Evolutionary conservation across 78 protist species (phyloP), one percentile per base, ranked within the genome.

Genomic region (Dictyostelium brefeldianum): DNA sequence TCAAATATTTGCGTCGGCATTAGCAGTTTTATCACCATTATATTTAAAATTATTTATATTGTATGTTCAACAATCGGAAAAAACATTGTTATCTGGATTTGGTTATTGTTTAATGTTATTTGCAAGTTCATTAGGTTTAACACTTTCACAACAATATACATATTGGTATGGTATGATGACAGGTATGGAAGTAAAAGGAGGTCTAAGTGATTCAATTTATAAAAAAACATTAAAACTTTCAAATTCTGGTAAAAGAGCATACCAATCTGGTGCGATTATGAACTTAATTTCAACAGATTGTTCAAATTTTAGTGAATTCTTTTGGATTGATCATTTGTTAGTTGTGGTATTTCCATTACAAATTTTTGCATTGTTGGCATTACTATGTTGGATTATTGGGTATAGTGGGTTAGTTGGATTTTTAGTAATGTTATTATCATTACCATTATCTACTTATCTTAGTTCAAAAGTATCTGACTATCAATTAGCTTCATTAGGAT

Each of bases 121-220:
- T 10, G 10, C 56, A 10, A 41, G 71, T 9, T 53, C 81, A 9
- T 73, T 69, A 3, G 1, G 11, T 51, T 29, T 69, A 11, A 27
- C 51, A 3, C 17, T 83, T n/a, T 51, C 91, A 4, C 50, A 54
- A 20, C 81, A 83, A 56, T 43, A 73, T 25, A 50, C 59, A 9
- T 83, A 70, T 73, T 73, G 81, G 81, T 83, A 43, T 14, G 81
- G 81, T n/a, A 83, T 83, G 91, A 83, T n/a, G 25, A 14, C 29
- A 12, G 17, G 81, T 56, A n/a, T 83, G n/a, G 81, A 83, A 5
- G 57, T 83, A 17, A 48, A 62, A 36, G 80, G 81, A 8, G 29
- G 81, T 36, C 9, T 83, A 18, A 73, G 57, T 43, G 20, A 56
- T 1, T 11, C 27, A 31, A 43, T 69, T 36, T 83, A 50, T 43